A percentile compares a stretch with the other conserved stretches of the same genome.
Conservation (phyloP, 2,329 filamentous ascomycete species). For the Colletotrichum gigasporum region DNA sequence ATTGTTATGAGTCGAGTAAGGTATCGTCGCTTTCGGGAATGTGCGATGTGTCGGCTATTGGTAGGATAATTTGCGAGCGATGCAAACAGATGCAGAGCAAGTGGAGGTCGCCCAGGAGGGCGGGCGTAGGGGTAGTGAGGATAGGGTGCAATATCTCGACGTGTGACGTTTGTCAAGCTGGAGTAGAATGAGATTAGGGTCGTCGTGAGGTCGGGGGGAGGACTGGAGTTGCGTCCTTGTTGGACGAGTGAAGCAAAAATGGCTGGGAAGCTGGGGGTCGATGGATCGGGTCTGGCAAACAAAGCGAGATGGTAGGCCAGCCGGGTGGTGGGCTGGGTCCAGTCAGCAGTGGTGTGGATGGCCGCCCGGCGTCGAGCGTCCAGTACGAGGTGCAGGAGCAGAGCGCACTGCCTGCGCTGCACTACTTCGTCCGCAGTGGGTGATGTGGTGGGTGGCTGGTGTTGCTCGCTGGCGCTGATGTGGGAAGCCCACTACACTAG, state of each 20-base stretch:
- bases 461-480: conserved; percentile 15
- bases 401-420: no score
- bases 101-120: conserved; percentile 26
- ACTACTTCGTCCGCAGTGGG: conserved; percentile 14
- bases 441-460: conserved; percentile 30
- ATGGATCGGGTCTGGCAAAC: conserved; percentile 30
- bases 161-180: conserved; percentile 22
- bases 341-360: conserved; percentile 19
- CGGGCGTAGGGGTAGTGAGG: conserved; percentile 16
- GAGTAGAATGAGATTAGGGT: conserved; percentile 22
- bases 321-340: conserved; percentile 26
- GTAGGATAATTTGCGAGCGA: conserved; percentile 28
- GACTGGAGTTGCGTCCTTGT: conserved; percentile 29
- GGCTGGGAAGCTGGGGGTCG: conserved; percentile 32
- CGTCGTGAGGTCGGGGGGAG: conserved; percentile 27
- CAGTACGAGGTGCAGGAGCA: conserved; percentile 17
- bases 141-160: conserved; percentile 26
- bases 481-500: conserved; percentile 26
- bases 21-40: conserved; percentile 31
- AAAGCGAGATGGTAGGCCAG: conserved; percentile 26
- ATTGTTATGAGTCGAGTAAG: conserved; percentile 26
- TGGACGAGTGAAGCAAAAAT: conserved; percentile 31
- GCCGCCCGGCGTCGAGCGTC: background rate
- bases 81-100: conserved; percentile 28
- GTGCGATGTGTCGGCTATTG: conserved; percentile 29